Evolutionary conservation across 2,329 filamentous ascomycete genomes (phyloP), one percentile per base, ranked within the genome.

Genomic region (Trichothecium roseum): DNA sequence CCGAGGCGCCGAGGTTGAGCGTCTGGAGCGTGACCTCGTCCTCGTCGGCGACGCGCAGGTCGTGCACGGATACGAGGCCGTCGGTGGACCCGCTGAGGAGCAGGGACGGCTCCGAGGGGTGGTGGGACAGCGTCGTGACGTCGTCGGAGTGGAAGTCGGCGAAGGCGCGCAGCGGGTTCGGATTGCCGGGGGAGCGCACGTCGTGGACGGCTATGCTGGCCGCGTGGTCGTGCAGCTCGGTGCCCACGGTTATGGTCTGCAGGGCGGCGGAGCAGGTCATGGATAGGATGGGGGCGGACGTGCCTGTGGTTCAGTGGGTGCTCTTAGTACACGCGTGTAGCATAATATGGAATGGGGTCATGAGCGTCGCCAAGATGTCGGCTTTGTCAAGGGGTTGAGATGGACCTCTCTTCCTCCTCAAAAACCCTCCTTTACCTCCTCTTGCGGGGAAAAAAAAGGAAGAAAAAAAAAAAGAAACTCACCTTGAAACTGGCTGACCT

Each of bases 1-100:
- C 73, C 1, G 82, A 84, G 24, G 78, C 74, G 27, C 74, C 70
- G 51, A 84, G 81, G 55, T 89, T 89, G 53, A 88, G 78, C 10
- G 85, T 83, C 56, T 86, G 81, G 39, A 82, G 65, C 15, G 87
- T 63, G 1, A 84, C 78, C 32, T 89, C 84, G 50, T 89, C 84
- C 56, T 89, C 84, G 45, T 84, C 80, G 14, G 66, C 58, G 39
- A 84, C 69, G 32, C 69, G 67, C 14, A 74, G 81, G 59, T 91
- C 79, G 57, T 81, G 84, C 31, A 89, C 64, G 50, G 83, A 87
- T 47, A 89, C 70, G 2, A 89, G 70, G 6, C 83, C 83, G 56
- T 91, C 84, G 12, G 83, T 89, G 27, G 81, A 85, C 30, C 81
- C 82, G 2, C 82, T 85, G 9, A 89, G 66, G 5, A 89, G 69